Conservation (phyloP, 768 basidiomycete genomes). For the Tricholoma hemisulphureum region DNA sequence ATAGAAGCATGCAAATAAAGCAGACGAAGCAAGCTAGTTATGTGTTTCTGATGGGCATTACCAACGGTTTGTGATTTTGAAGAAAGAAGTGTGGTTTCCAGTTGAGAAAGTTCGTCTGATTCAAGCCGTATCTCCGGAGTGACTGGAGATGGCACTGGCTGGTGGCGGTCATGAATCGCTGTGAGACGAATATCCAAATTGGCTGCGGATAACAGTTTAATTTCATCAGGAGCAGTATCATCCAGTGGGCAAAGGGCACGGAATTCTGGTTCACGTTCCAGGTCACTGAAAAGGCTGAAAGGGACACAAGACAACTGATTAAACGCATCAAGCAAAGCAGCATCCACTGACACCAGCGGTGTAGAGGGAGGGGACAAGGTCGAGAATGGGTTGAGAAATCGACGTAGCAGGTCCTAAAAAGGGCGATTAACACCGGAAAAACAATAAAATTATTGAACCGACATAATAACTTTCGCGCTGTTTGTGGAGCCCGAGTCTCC, state of each 20-base stretch:
- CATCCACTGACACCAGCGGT: constrained; percentile 44
- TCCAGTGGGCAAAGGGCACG: constrained; percentile 50
- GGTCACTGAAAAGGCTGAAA: constrained; percentile 42
- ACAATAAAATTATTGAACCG: constrained; percentile 20
- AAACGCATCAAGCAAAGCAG: constrained; percentile 45
- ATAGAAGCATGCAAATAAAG: constrained; percentile 69
- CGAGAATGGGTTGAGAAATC: constrained; percentile 56
- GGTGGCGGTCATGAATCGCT: constrained; percentile 35
- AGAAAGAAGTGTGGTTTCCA: constrained; percentile 38
- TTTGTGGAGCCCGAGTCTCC: constrained; percentile 55
- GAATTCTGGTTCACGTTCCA: constrained; percentile 53
- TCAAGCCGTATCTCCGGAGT: constrained; percentile 40
- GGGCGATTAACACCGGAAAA: constrained; percentile 6
- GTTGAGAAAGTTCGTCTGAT: constrained; percentile 25
- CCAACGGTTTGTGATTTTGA: constrained; percentile 36
- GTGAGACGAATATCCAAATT: constrained; percentile 56
- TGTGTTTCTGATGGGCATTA: constrained; percentile 56
- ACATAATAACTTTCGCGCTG: constrained; percentile 77
- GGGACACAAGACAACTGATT: constrained; percentile 60
- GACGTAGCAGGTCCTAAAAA: constrained; percentile 63
- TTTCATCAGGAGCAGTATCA: constrained; percentile 41
- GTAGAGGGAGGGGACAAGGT: constrained; percentile 40
- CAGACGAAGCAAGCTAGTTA: constrained; percentile 63
- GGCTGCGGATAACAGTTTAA: constrained; percentile 47
- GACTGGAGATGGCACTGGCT: constrained; percentile 34